Evolutionary conservation across 1,284 basidiomycete genomes (phyloP), one percentile per base, ranked within the genome.

Genomic region (Ceratobasidium sp.): DNA sequence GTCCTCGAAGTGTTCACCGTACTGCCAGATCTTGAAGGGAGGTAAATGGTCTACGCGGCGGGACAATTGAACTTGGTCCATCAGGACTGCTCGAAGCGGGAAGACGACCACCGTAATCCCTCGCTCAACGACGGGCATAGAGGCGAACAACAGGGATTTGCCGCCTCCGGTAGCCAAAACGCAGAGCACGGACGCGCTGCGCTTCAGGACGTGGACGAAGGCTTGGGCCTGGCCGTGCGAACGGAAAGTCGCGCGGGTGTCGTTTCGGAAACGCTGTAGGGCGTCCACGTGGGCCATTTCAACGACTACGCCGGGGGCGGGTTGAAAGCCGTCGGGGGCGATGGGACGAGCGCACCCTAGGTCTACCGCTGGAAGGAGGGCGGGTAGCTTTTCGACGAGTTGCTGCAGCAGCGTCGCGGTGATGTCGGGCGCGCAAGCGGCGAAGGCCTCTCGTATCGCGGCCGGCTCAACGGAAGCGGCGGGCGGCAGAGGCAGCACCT

Each of bases 21-120:
- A n/a, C 12, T 10, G n/a, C 52, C 52, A 54, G 16, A 7, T 7
- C 52, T 20, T 7, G n/a, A 54, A 20, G 16, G 18, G 52, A 23
- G 18, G 7, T 20, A 54, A 7, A 18, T 16, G 18, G 7, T 18
- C n/a, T 20, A 7, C 7, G 20, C n/a, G 16, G 12, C 18, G 18
- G 3, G 65, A 44, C 8, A 6, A 18, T 3, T 6, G 16, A 5
- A 67, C 23, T 20, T 67, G 65, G 46, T 67, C 46, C 46, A 8
- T 3, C 2, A 8, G 10, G 14, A 67, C 12, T 10, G 65, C 65
- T 14, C 38, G 38, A n/a, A 67, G 46, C 16, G 65, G 65, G 30
- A 67, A 50, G 14, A 67, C 6, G 23, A 67, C 46, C 14, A 67
- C 41, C 20, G 65, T 67, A n/a, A 67, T 54, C 10, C 67, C 67